Conservation (phyloP, 164 flowering plant genomes). For the Vitis cinerea region DNA sequence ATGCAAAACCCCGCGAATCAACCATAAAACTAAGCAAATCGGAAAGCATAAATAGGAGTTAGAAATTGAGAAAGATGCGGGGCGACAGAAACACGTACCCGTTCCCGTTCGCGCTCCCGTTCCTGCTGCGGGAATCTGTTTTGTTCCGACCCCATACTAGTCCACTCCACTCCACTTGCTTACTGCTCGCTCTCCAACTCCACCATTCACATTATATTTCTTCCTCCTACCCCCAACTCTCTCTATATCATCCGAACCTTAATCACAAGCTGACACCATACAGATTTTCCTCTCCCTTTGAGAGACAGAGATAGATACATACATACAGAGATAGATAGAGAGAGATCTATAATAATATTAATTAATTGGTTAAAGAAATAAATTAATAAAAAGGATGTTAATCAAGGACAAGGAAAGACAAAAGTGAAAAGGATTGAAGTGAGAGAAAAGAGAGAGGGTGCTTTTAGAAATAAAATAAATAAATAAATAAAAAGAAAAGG, state of each 20-base stretch:
- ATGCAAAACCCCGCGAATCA: too few relatives aligned
- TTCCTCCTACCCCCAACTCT: too few relatives aligned
- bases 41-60: neutral
- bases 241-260: too few relatives aligned
- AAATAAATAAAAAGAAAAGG: neutral
- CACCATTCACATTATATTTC: neutral
- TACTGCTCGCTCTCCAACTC: neutral
- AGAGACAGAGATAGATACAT: too few relatives aligned
- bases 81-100: constrained; percentile 8
- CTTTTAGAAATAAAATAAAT: neutral
- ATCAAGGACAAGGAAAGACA: constrained; percentile 23
- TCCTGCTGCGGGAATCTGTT: constrained; percentile 37
- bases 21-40: neutral
- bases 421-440: constrained; percentile 16
- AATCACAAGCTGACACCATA: constrained; percentile 17
- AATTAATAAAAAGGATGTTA: neutral
- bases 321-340: neutral
- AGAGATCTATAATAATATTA: neutral
- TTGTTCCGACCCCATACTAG: constrained; percentile 36
- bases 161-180: neutral
- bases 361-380: neutral
- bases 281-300: constrained; percentile 9
- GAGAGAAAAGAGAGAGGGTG: constrained; percentile 4
- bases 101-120: neutral
- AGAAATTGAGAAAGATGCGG: too few relatives aligned